These are phyloP conservation scores for Penicillium odoratum DNA, from an alignment of 495 filamentous ascomycete species.

Conservation along the genomic window DNA sequence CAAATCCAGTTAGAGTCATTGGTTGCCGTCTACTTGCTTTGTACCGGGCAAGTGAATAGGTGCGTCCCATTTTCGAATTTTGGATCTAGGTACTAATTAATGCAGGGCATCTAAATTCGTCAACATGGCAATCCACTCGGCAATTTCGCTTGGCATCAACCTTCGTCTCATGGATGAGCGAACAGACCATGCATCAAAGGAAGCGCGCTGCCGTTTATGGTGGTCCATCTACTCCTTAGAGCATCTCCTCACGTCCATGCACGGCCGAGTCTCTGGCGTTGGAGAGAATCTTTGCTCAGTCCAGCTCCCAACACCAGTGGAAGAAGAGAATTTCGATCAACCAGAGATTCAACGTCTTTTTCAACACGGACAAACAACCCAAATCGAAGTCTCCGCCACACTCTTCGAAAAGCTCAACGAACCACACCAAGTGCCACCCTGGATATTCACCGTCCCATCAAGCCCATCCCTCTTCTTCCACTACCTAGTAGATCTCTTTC, in stretches of 20 bases:
- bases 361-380: neutral
- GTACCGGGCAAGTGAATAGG: conserved; percentile 61
- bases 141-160: conserved; percentile 60
- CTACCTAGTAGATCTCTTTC: neutral
- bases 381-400: neutral
- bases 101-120: conserved; percentile 60
- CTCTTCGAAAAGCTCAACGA: neutral
- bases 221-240: conserved; percentile 63
- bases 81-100: neutral
- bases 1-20: conserved; percentile 58
- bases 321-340: conserved; percentile 46
- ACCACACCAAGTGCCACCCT: neutral
- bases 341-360: conserved; percentile 24
- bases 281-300: conserved; percentile 53
- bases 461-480: neutral
- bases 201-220: conserved; percentile 62
- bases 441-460: neutral
- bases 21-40: conserved; percentile 59
- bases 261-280: conserved; percentile 59
- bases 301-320: conserved; percentile 53
- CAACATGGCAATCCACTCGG: conserved; percentile 59
- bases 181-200: conserved; percentile 51
- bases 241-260: conserved; percentile 56
- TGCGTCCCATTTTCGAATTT: conserved; percentile 22
- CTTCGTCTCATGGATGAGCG: conserved; percentile 53